Base-by-base conservation (phyloP, 2,329 filamentous ascomycete species). In the Botryosphaeria agaves region DNA sequence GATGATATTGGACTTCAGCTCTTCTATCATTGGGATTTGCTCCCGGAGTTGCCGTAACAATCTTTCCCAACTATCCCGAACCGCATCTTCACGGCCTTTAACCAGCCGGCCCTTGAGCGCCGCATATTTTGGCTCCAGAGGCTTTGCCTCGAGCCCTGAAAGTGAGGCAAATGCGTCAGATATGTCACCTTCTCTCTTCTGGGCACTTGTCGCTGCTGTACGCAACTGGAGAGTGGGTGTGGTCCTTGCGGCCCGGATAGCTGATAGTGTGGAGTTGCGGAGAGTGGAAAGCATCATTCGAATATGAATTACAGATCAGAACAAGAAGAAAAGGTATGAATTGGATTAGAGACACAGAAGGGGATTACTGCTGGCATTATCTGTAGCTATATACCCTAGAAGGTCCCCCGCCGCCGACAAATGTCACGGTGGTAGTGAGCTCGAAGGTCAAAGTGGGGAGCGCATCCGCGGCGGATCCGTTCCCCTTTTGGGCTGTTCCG, bases 81-180 rank as follows among this genome's bases (percentile, higher is more conserved):
- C 45, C 18, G 51, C 50, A 36, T 52, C 48, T 39, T 76, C 72
- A 24, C 53, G 45, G 1, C 58, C 57, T 4, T 46, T 42, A 29
- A 64, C 57, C 21, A 65, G 47, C 8, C 51, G 47, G 26, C 41
- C 38, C 40, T 65, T 65, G 14, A 64, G 42, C 9, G 49, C 45
- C 14, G 58, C 59, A 40, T 61, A 64, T 26, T 60, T 51, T 4
- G 55, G 48, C 3, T 55, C 45, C 7, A 65, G 49, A 2, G 59
- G 57, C 29, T 43, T 41, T 37, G 62, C 62, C 2, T 55, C 36
- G 25, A 61, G 49, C 11, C 61, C 61, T 1, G 58, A 62, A 2
- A 64, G 51, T 3, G 57, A 62, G 5, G 52, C 59, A 34, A 64
- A 64, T 0, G 61, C 59, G 41, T 62, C 59, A 2, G 59, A 62